Evolutionary conservation across 1,284 basidiomycete genomes (phyloP), one percentile per base, ranked within the genome.

Genomic region (Fistulina hepatica): DNA sequence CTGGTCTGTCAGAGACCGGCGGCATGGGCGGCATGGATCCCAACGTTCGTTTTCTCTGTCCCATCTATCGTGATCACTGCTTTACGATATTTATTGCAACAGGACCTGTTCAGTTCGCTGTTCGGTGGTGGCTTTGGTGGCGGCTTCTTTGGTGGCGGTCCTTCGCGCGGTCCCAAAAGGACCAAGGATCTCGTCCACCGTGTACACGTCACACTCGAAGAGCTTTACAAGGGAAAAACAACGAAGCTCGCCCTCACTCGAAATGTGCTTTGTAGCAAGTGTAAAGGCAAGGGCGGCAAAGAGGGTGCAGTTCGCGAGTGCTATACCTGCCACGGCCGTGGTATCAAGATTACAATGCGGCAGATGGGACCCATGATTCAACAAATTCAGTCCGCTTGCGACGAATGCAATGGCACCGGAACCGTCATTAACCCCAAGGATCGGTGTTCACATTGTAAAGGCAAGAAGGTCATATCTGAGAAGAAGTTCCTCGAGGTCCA

Each of bases 291-390:
- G 56, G 95, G 95, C 41, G 95, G 95, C 47, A 98, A 98, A 64
- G 92, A 95, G 30, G 94, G 94, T 41, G 83, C 94, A 21, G 91
- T 97, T 44, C 78, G 81, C 59, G 59, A 69, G 33, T 99, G 95
- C 61, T 52, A 60, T 34, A 58, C 69, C 15, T 99, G 95, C 67
- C 73, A 69, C 52, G 95, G 95, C 48, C 88, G 91, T 52, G 95
- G 95, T 58, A 66, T 95, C 65, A 89, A 84, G 61, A 65, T 97
- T 52, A 89, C 84, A 41, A 68, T 97, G 44, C 85, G 95, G 45
- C 94, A 97, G 61, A 83, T 95, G 75, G 95, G 95, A 24, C 95
- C 95, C 12, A 99, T 99, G 95, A 91, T 99, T 52, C 95, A 99
- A 65, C 95, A 99, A 64, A 89, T 98, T 53, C 95, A 98, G 60